Conservation (phyloP, 345 rosid species). For the Lumnitzera racemosa region DNA sequence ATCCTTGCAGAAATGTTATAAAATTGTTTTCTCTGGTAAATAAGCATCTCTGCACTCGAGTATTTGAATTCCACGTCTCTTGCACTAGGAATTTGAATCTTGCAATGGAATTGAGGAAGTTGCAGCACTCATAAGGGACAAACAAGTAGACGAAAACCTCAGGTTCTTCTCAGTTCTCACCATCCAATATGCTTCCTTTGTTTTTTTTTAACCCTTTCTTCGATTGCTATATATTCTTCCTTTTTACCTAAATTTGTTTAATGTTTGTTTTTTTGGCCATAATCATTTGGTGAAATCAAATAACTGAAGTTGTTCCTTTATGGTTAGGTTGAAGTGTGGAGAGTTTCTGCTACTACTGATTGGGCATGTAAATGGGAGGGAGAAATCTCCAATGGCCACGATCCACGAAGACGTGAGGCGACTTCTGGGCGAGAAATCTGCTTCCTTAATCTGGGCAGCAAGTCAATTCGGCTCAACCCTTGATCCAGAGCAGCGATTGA, state of each 20-base stretch:
- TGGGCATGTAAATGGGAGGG: conserved; percentile 85
- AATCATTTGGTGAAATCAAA: neutral
- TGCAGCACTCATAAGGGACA: conserved; percentile 74
- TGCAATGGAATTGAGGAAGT: conserved; percentile 92
- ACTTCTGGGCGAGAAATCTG: conserved; percentile 87
- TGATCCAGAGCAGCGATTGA: conserved; percentile 78
- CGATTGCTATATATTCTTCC: neutral
- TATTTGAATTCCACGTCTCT: conserved; percentile 3
- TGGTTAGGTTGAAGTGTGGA: conserved; percentile 78
- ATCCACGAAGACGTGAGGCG: conserved; percentile 80
- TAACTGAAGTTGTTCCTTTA: neutral
- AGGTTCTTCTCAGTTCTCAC: conserved; percentile 32
- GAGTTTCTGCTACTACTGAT: conserved; percentile 88
- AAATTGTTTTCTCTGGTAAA: too few relatives aligned
- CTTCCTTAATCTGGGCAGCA: conserved; percentile 97
- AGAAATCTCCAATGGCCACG: conserved; percentile 68
- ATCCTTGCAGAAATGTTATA: neutral
- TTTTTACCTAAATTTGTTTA: neutral
- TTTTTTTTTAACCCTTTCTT: neutral
- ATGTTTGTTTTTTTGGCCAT: neutral
- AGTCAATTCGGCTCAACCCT: conserved; percentile 87
- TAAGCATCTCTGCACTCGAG: too few relatives aligned
- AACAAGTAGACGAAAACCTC: conserved; percentile 90
- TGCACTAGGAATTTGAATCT: conserved; percentile 70
- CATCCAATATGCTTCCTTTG: neutral